Evolutionary conservation across 2,329 filamentous ascomycete genomes (phyloP).

Genomic region (Aspergillus oerlinghausenensis): DNA sequence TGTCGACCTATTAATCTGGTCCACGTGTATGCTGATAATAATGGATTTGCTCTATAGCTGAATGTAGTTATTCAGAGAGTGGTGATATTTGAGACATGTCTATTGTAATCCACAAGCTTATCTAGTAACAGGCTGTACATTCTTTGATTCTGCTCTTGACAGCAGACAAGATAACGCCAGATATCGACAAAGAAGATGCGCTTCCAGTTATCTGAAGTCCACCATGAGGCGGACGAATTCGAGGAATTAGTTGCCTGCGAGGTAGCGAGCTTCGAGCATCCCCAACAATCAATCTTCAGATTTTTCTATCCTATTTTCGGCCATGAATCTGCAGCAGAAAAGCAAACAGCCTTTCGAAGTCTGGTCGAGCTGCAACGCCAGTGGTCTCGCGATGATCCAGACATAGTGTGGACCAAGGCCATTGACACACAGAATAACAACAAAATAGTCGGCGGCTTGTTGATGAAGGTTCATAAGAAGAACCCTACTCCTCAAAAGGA

Average conservation of each 20-base stretch:
- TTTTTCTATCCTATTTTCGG: conserved; percentile 5
- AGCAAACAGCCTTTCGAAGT: neutral
- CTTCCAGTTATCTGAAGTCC: conserved; percentile 1
- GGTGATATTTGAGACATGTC: too few species aligned
- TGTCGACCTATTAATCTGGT: too few species aligned
- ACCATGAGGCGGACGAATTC: neutral
- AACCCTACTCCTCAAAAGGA: neutral
- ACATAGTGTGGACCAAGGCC: neutral
- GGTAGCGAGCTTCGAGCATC: neutral
- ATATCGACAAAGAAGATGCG: neutral
- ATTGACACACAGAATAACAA: neutral
- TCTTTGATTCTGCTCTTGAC: too few species aligned
- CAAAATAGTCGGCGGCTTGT: neutral
- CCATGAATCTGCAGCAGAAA: neutral
- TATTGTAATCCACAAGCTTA: too few species aligned
- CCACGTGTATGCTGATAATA: too few species aligned
- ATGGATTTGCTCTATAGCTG: too few species aligned
- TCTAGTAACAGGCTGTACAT: too few species aligned
- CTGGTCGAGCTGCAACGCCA: conserved; percentile 1
- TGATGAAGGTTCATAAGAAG: neutral
- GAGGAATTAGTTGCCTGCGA: conserved; percentile 3
- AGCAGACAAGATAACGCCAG: too few species aligned
- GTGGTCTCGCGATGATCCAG: conserved; percentile 4
- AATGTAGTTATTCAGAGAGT: too few species aligned
- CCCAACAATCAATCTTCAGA: conserved; percentile 3